These are phyloP conservation scores for Isatis tinctoria DNA, from an alignment of 345 rosid species.

Conservation along the genomic window DNA sequence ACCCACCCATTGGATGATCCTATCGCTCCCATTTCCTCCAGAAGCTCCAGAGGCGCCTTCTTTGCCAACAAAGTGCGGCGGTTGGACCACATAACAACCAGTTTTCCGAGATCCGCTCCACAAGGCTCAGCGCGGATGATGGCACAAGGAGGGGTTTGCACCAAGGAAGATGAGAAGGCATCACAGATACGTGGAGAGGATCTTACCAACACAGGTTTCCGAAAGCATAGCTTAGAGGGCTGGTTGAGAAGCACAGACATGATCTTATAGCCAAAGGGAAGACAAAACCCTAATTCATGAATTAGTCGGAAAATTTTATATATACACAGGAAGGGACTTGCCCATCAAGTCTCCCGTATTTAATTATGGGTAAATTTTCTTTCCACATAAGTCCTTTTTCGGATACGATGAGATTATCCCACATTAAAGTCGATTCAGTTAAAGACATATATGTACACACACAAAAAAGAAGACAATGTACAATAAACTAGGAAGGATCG, in stretches of 20 bases:
- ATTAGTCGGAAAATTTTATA: no score
- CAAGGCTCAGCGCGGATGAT: background rate
- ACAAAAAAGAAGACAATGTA: no score
- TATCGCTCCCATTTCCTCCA: background rate
- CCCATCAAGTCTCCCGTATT: no score
- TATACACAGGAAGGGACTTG: no score
- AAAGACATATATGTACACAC: no score
- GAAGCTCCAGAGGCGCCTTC: background rate
- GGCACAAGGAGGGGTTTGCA: background rate
- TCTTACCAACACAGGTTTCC: background rate
- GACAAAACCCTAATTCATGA: no score
- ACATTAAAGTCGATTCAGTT: no score
- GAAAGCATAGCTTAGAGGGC: background rate
- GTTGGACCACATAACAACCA: background rate
- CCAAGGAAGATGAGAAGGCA: background rate
- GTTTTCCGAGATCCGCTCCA: background rate
- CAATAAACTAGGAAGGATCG: no score
- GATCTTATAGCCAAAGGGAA: no score
- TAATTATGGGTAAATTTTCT: no score
- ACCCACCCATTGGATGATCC: background rate
- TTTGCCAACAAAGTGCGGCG: background rate
- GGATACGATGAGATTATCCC: no score
- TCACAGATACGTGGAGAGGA: background rate
- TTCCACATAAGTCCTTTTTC: no score
- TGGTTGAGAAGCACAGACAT: background rate